Conservation (phyloP, 306 rosid genomes). For the Amphicarpaea edgeworthii region DNA sequence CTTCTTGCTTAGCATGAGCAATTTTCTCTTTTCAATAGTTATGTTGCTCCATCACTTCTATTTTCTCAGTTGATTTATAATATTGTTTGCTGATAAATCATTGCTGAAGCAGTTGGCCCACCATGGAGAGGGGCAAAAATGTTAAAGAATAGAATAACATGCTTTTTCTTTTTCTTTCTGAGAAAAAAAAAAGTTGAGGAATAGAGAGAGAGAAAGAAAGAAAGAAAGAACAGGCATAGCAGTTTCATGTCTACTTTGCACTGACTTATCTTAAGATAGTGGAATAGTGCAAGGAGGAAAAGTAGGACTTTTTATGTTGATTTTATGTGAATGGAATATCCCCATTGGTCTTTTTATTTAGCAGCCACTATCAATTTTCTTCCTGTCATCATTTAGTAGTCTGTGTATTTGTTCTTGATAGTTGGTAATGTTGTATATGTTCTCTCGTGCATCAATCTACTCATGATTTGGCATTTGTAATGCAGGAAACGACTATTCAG, state of each 20-base stretch:
- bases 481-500: constrained; percentile 83
- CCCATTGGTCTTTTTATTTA: constrained; percentile 2
- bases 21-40: too few species aligned
- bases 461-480: constrained; percentile 32
- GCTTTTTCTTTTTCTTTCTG: background rate
- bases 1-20: too few species aligned
- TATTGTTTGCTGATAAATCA: too few species aligned
- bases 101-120: too few species aligned
- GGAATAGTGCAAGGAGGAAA: constrained; percentile 35
- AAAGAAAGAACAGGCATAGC: constrained; percentile 13
- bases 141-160: constrained; percentile 12
- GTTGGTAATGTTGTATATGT: constrained; percentile 28
- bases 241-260: constrained; percentile 23
- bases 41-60: too few species aligned
- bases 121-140: constrained; percentile 19
- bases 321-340: constrained; percentile 30
- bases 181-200: background rate
- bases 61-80: too few species aligned
- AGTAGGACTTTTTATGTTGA: constrained; percentile 7
- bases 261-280: constrained; percentile 10
- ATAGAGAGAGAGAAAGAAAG: background rate
- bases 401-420: constrained; percentile 34
- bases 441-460: constrained; percentile 16
- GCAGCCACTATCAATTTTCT: constrained; percentile 10
- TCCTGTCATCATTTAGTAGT: constrained; percentile 20